A percentile compares a stretch with the other conserved stretches of the same genome.
Evolutionary conservation across 768 basidiomycete species (phyloP).

Genomic region (Russula lepida): DNA sequence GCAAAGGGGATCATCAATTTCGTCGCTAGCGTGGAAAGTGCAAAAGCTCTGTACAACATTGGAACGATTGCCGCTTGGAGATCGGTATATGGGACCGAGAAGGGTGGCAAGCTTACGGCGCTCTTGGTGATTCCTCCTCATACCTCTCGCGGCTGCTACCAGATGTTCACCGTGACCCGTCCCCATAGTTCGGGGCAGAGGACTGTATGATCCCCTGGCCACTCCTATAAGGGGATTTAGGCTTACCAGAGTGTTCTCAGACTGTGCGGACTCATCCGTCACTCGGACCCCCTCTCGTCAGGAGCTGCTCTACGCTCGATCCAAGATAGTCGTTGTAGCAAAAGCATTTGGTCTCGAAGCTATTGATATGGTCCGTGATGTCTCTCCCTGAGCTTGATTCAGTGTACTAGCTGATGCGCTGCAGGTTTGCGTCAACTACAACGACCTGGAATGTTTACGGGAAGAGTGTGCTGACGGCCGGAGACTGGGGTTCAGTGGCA

Average conservation of each 20-base stretch:
- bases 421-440: slow-evolving; percentile 85
- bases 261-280: slow-evolving; percentile 84
- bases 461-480: slow-evolving; percentile 77
- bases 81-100: slow-evolving; percentile 35
- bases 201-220: slow-evolving; percentile 52
- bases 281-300: slow-evolving; percentile 62
- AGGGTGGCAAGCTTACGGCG: slow-evolving; percentile 50
- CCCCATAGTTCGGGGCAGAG: slow-evolving; percentile 79
- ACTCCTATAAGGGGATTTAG: background rate
- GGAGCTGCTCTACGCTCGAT: slow-evolving; percentile 79
- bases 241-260: slow-evolving; percentile 31
- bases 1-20: slow-evolving; percentile 39
- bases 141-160: background rate
- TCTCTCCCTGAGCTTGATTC: background rate
- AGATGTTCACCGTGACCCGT: background rate
- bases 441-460: slow-evolving; percentile 52
- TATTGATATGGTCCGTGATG: slow-evolving; percentile 70
- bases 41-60: slow-evolving; percentile 57
- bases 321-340: slow-evolving; percentile 70
- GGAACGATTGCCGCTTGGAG: slow-evolving; percentile 66
- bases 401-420: background rate
- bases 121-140: slow-evolving; percentile 44
- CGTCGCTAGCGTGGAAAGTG: slow-evolving; percentile 83
- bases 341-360: slow-evolving; percentile 78
- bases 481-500: slow-evolving; percentile 84